A percentile compares a stretch with the other conserved stretches of the same genome.
Evolutionary conservation across 2,329 filamentous ascomycete genomes (phyloP).

Genomic region (Aspergillus sp.): DNA sequence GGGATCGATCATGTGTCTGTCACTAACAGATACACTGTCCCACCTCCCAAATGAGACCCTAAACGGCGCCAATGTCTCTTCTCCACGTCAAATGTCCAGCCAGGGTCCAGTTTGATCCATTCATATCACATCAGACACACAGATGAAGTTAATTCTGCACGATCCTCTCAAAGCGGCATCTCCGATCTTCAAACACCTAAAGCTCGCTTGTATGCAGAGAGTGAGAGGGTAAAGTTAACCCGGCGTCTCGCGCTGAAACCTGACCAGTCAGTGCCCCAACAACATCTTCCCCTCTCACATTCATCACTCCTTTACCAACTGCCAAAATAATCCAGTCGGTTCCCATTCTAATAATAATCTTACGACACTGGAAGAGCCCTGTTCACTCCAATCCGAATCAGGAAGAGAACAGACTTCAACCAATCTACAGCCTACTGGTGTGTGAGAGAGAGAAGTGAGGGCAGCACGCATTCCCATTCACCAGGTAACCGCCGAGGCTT

Average conservation of each 20-base stretch:
- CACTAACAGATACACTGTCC: not conserved
- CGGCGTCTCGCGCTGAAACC: slow-evolving; percentile 1
- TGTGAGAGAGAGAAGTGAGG: not conserved
- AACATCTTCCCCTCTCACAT: not conserved
- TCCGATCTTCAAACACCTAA: not conserved
- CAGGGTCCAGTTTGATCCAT: not conserved
- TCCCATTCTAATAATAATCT: not conserved
- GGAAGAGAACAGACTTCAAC: not conserved
- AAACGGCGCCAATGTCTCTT: no score
- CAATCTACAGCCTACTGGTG: not conserved
- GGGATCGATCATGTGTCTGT: not conserved
- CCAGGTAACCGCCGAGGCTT: not conserved
- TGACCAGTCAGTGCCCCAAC: not conserved
- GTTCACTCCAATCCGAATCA: not conserved
- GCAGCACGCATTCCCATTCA: not conserved
- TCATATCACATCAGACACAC: not conserved
- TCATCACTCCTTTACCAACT: not conserved
- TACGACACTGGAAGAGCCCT: not conserved
- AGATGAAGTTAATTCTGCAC: not conserved
- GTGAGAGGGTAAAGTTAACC: not conserved
- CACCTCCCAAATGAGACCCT: no score
- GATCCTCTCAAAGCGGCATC: not conserved
- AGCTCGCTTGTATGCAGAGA: not conserved
- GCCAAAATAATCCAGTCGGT: not conserved
- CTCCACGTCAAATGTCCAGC: not conserved